Evolutionary conservation across 768 basidiomycete species (phyloP), one percentile per base, ranked within the genome.

Genomic region (Kwoniella sp.): DNA sequence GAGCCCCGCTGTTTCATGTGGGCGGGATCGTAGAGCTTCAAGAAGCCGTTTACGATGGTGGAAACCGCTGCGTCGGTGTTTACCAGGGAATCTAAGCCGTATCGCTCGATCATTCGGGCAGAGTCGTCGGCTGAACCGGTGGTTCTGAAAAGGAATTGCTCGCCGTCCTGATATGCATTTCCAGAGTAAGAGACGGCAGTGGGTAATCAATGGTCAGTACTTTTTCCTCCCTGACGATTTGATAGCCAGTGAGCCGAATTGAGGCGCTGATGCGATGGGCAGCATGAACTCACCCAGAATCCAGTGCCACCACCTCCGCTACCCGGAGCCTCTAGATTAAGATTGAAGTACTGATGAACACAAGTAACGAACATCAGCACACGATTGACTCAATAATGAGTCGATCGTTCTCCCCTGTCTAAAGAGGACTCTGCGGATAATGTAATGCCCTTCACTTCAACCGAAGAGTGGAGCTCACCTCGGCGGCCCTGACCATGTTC

Each of bases 81-180:
- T 52, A 79, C 82, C 0, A 88, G 88, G 19, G 88, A 83, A 10
- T 82, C 70, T 61, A 84, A 82, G 2, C 90, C 92, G 77, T 90
- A 95, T 69, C 90, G 84, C 86, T 19, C 93, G 64, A 7, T 90
- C 79, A 77, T 89, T 90, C n/a, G n/a, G 37, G 88, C 75, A 1
- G 85, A 87, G 69, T 88, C 87, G 66, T 53, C 2, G 65, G 63
- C 58, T 19, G 62, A 61, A 17, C 27, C 33, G 4, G 67, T 69
- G 10, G 74, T 73, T 8, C 64, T 68, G 54, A 72, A 77, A 8
- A 90, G 73, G 58, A 94, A 85, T 33, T 86, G 73, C 68, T 85
- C 81, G 1, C 95, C 95, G 72, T 97, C 90, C 91, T 91, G 94
- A n/a, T n/a, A n/a, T n/a, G n/a, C n/a, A n/a, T n/a, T n/a, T n/a